phyloP scores from a whole-genome alignment of 352 stramenopile species.

The Phytophthora constricta region DNA sequence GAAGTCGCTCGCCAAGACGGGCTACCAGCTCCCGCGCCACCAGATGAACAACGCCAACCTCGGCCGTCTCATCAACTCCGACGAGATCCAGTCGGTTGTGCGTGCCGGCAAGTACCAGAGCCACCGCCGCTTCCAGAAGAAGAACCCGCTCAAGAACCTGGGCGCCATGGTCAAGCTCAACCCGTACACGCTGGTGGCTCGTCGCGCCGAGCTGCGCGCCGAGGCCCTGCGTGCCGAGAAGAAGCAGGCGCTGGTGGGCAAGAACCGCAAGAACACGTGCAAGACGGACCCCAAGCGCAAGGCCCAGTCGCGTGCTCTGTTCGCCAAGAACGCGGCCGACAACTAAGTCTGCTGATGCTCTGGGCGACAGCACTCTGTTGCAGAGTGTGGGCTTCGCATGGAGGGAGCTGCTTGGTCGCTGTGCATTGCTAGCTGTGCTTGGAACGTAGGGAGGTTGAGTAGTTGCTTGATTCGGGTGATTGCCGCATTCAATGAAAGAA shows the following conservation, averaged over 20 bases:
- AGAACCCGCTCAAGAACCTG: conserved; percentile 97
- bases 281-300: conserved; percentile 76
- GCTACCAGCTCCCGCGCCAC: conserved; percentile 94
- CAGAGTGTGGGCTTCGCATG: conserved; percentile 16
- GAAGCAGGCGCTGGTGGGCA: conserved; percentile 79
- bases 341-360: conserved; percentile 43
- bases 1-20: conserved; percentile 91
- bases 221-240: conserved; percentile 90
- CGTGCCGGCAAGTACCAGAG: conserved; percentile 94
- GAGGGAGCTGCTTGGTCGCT: conserved; percentile 9
- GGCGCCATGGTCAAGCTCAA: conserved; percentile 97
- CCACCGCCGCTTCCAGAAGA: conserved; percentile 94
- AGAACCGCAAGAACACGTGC: conserved; percentile 90
- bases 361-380: not conserved
- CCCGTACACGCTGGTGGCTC: conserved; percentile 95
- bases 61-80: conserved; percentile 99
- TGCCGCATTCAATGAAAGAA: conserved; percentile 26
- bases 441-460: conserved; percentile 11
- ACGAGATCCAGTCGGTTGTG: conserved; percentile 97
- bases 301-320: conserved; percentile 77
- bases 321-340: conserved; percentile 82
- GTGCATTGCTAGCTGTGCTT: conserved; percentile 14
- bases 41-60: conserved; percentile 98
- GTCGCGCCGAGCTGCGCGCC: conserved; percentile 89
- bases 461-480: conserved; percentile 9